These are phyloP conservation scores for Kandelia obovata DNA, from an alignment of 345 rosid species.

Conservation along the genomic window DNA sequence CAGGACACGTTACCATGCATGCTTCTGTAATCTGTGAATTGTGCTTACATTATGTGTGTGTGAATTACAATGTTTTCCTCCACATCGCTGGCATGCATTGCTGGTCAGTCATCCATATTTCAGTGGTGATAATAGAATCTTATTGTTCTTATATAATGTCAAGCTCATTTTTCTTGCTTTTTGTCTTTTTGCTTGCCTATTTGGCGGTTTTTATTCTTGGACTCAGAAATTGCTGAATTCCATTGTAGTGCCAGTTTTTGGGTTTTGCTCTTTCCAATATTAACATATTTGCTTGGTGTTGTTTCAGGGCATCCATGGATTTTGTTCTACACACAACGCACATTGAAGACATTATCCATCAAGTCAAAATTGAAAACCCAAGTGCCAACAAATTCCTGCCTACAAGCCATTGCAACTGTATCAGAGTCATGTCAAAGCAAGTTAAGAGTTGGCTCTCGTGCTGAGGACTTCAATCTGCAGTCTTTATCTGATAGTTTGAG, in stretches of 20 bases:
- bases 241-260: conserved; percentile 53
- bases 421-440: conserved; percentile 24
- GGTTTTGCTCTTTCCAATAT: neutral
- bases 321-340: conserved; percentile 73
- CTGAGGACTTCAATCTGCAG: conserved; percentile 11
- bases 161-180: neutral
- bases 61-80: neutral
- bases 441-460: conserved; percentile 16
- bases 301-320: conserved; percentile 88
- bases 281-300: conserved; percentile 2
- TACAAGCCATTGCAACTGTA: conserved; percentile 18
- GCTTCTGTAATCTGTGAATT: neutral
- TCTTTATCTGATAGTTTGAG: conserved; percentile 41
- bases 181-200: too few species aligned
- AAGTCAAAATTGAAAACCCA: conserved; percentile 67
- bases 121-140: neutral
- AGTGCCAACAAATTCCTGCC: conserved; percentile 31
- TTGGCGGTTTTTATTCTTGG: neutral
- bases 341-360: conserved; percentile 54
- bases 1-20: neutral
- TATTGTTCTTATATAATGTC: neutral
- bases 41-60: neutral
- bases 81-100: neutral
- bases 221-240: conserved; percentile 46
- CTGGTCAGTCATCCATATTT: neutral